Percentiles rank a stretch among this genome's conserved stretches.
These are phyloP conservation scores for Penicillium antarcticum DNA, from an alignment of 495 filamentous ascomycete genomes.

Conservation along the genomic window DNA sequence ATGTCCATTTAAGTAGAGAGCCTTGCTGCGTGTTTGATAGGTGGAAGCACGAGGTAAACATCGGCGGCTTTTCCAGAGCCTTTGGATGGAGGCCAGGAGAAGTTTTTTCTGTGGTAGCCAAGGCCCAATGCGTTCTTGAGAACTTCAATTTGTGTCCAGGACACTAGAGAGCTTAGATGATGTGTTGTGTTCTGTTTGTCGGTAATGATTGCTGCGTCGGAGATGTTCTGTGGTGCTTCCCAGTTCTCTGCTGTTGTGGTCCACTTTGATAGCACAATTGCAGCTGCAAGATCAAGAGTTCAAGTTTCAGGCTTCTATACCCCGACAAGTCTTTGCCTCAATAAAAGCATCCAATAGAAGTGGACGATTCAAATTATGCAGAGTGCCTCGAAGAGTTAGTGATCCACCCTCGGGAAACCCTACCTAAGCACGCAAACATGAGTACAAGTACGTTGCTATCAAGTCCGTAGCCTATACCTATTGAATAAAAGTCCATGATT, in stretches of 20 bases:
- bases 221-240: conserved; percentile 31
- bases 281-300: no score
- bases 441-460: no score
- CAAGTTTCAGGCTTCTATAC: no score
- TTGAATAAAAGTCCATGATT: no score
- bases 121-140: conserved; percentile 61
- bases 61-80: conserved; percentile 7
- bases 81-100: conserved; percentile 30
- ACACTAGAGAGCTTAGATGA: conserved; percentile 23
- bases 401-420: no score
- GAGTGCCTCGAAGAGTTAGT: no score
- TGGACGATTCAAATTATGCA: no score
- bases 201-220: conserved; percentile 19
- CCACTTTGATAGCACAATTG: conserved; percentile 34
- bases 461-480: no score
- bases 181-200: conserved; percentile 30
- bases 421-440: no score
- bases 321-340: no score
- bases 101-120: conserved; percentile 49
- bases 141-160: conserved; percentile 50
- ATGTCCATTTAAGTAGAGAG: conserved; percentile 18
- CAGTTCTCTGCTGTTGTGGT: conserved; percentile 39
- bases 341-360: no score
- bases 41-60: conserved; percentile 21
- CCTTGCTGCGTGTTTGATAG: conserved; percentile 10